Conservation (phyloP, 1,139 yeast species). For the Pichia sp. region DNA sequence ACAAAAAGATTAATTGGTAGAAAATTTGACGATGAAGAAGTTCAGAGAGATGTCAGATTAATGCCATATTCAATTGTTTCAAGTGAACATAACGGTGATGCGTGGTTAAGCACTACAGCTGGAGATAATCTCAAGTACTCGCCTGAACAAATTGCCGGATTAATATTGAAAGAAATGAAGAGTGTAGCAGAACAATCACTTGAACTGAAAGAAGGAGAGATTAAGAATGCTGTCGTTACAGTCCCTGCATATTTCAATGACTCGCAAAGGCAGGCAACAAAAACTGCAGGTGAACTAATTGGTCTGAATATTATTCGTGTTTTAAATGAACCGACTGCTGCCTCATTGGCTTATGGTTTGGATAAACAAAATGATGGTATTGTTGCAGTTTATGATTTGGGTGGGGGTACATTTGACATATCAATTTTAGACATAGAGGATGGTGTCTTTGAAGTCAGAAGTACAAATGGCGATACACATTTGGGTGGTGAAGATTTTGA, state of each 20-base stretch:
- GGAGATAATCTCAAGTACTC: conserved; percentile 32
- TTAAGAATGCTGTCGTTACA: conserved; percentile 64
- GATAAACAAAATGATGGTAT: conserved; percentile 52
- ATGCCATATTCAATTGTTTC: conserved; percentile 52
- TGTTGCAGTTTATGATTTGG: conserved; percentile 73
- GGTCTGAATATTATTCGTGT: conserved; percentile 65
- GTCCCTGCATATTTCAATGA: conserved; percentile 80
- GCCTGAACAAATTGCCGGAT: conserved; percentile 54
- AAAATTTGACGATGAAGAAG: conserved; percentile 55
- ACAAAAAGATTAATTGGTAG: conserved; percentile 72
- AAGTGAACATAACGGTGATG: conserved; percentile 50
- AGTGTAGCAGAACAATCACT: conserved; percentile 45
- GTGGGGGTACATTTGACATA: conserved; percentile 82
- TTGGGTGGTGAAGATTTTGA: conserved; percentile 82
- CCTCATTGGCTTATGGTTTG: conserved; percentile 73
- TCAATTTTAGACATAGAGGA: conserved; percentile 73
- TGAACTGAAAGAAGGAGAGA: conserved; percentile 23
- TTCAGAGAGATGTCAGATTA: conserved; percentile 50
- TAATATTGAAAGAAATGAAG: conserved; percentile 49
- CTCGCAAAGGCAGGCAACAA: conserved; percentile 72
- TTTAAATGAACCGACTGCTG: conserved; percentile 77
- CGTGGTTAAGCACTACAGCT: conserved; percentile 43
- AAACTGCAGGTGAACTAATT: conserved; percentile 59
- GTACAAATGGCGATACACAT: conserved; percentile 83
- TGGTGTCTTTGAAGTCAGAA: conserved; percentile 74